Percentiles rank a stretch among this genome's conserved stretches.
Conservation (phyloP, 148 eudicot species). For the Camellia sinensis region DNA sequence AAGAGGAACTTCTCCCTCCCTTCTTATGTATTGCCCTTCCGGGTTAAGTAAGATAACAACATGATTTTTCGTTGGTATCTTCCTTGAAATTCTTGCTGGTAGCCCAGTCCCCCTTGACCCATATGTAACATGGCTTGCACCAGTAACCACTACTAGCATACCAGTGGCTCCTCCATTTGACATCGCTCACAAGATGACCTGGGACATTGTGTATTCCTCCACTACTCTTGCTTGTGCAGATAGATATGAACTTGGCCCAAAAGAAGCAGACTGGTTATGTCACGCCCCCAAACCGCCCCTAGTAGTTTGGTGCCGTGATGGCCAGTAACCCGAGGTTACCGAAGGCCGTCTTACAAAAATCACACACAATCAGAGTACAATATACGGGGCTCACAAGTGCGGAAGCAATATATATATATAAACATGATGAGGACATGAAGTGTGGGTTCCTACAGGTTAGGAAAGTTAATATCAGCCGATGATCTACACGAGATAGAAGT, state of each 20-base stretch:
- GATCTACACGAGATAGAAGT: conserved; percentile 64
- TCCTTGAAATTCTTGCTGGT: conserved; percentile 85
- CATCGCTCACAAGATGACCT: conserved; percentile 65
- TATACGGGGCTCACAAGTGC: no score
- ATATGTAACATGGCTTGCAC: conserved; percentile 83
- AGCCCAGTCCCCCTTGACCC: conserved; percentile 89
- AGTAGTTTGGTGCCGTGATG: no score
- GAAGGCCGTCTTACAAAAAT: no score
- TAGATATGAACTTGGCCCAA: conserved; percentile 85
- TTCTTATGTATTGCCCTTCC: conserved; percentile 80
- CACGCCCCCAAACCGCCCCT: no score
- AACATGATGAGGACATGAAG: no score
- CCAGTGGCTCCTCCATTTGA: conserved; percentile 65
- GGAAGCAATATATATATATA: no score
- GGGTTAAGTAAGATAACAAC: conserved; percentile 82
- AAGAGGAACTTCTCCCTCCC: conserved; percentile 92
- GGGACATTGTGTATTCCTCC: conserved; percentile 86
- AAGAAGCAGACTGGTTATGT: conserved; percentile 57
- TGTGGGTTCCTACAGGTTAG: no score
- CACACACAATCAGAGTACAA: no score
- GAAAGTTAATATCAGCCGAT: conserved; percentile 45
- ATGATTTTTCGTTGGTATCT: conserved; percentile 95
- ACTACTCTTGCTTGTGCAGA: conserved; percentile 86
- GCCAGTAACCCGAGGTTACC: no score
- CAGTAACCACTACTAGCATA: conserved; percentile 88